Base-by-base conservation (phyloP, 257 asterid genomes). In the Sherardia arvensis region DNA sequence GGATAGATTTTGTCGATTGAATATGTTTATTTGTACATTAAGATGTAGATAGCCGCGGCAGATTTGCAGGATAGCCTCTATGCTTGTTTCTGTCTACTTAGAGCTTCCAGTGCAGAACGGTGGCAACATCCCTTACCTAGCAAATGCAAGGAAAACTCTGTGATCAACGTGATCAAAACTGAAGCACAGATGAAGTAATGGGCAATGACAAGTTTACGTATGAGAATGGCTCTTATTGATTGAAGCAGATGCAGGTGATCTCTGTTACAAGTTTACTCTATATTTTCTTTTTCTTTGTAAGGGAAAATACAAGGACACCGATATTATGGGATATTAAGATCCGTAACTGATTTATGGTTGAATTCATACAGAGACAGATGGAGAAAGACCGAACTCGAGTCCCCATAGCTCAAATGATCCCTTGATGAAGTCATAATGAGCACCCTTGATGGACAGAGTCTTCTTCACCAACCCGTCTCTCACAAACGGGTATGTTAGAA, bases 381-480 rank as follows among this genome's bases (percentile, higher is more conserved):
- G 81, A 76, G 95, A 86, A 59, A 85, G 81, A 57, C 85, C 65
- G 79, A 88, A 88, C 5, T 91, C 93, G 23, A 88, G 94, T 57
- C 85, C 80, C 98, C 98, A 91, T 57, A 91, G 95, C 92, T 91
- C 98, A 38, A 88, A 88, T 53, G 77, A 79, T 69, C 98, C 98
- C 29, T 79, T 83, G 59, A 88, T 70, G 28, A 92, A 92, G 64
- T 92, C 95, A 7, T 88, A 92, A 82, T 88, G 71, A 20, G 91
- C 97, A 11, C 97, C 98, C 88, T 85, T 92, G 8, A 92, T 51
- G n/a, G 89, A 84, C 9, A 92, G 86, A 2, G 98, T 88, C 67
- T 79, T 79, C 59, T 92, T 92, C 89, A 86, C 92, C 82, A 92
- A 67, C 10, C 97, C 98, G 0, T 83, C 85, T 67, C 98, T 75